Evolutionary conservation across 78 protist species (phyloP), one percentile per base, ranked within the genome.

Genomic region (Isochrysis galbana): DNA sequence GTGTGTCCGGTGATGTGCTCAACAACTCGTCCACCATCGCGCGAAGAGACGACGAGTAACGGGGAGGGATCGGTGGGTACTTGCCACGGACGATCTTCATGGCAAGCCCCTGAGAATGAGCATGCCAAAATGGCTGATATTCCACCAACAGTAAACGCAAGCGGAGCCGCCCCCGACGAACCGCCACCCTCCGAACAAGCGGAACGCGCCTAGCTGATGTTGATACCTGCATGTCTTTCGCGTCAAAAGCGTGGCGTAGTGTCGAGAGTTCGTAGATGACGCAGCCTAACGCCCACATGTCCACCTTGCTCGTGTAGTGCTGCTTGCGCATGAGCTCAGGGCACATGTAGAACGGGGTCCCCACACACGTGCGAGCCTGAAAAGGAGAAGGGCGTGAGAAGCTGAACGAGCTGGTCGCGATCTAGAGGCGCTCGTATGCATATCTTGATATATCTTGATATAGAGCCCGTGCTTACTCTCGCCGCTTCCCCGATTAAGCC

Each of bases 291-390:
- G 95, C 92, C 96, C 96, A 95, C 34, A 95, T 74, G 90, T 95
- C 96, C 21, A 82, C 32, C 51, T 61, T 45, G 22, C 19, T 23
- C 61, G 87, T 22, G 74, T 94, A 94, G 17, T 29, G 54, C 45
- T 42, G 17, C 23, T 89, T 90, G 26, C n/a, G n/a, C 11, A 96
- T 39, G n/a, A 95, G 78, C 93, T 96, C 97, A n/a, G 96, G 97
- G 26, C 92, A 26, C 96, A 96, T 95, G 83, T 95, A 96, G 80
- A 91, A 95, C 7, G 97, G 98, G 34, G 98, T 95, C 47, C 98
- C 98, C 42, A 94, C 95, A 7, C 51, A 1, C 67, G 69, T 46
- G 17, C 5, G 3, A 22, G 69, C 89, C n/a, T n/a, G n/a, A n/a
- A n/a, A n/a, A n/a, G n/a, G n/a, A n/a, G n/a, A n/a, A n/a, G n/a